Percentiles rank a stretch among this genome's conserved stretches.
phyloP scores from a whole-genome alignment of 2,329 filamentous ascomycete genomes.

The Leptographium flavum region DNA sequence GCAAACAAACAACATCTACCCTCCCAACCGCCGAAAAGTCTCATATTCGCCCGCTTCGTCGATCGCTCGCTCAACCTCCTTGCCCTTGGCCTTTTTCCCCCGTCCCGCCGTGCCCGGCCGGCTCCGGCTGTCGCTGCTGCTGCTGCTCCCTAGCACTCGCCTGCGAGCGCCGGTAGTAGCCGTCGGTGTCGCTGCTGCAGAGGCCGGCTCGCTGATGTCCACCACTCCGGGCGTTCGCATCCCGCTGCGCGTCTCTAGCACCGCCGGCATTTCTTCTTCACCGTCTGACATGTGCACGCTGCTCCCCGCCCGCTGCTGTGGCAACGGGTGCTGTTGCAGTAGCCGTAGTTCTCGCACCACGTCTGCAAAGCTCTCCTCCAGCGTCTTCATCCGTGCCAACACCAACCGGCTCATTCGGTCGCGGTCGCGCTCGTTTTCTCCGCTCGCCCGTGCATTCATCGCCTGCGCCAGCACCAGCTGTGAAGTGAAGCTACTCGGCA shows the following conservation, averaged over 20 bases:
- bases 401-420: constrained; percentile 70
- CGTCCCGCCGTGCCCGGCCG: constrained; percentile 1
- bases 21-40: neutral
- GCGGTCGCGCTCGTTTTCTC: constrained; percentile 31
- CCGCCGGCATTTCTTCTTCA: constrained; percentile 5
- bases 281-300: neutral
- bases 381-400: constrained; percentile 77
- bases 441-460: constrained; percentile 23
- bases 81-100: constrained; percentile 33
- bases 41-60: constrained; percentile 17
- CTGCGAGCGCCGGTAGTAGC: neutral
- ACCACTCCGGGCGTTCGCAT: too few species aligned
- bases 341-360: constrained; percentile 68
- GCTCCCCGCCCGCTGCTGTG: neutral
- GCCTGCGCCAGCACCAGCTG: constrained; percentile 64
- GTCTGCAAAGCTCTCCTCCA: constrained; percentile 82
- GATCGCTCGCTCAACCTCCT: constrained; percentile 23
- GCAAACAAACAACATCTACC: neutral
- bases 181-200: neutral
- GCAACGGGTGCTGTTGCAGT: constrained; percentile 21
- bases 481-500: constrained; percentile 67
- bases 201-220: too few species aligned
- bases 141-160: neutral
- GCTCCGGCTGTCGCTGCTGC: constrained; percentile 20
- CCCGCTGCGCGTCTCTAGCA: neutral